Base-by-base conservation (phyloP, 352 stramenopile species). In the Pseudoperonospora humuli region DNA sequence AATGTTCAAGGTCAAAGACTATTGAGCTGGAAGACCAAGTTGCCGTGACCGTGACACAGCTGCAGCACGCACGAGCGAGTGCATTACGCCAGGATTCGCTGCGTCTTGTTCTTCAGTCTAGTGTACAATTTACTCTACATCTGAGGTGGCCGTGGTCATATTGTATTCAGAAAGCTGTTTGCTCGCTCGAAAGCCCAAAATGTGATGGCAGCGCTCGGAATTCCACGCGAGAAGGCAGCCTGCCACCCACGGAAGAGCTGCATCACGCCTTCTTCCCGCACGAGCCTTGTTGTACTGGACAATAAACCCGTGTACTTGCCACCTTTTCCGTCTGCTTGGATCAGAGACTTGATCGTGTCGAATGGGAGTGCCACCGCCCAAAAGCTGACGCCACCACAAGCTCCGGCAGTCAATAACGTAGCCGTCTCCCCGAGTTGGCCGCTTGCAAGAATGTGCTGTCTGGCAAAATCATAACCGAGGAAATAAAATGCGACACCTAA, bases 401-500 rank as follows among this genome's bases (percentile, higher is more conserved):
- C 81, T 1, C 81, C 84, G 15, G 77, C 75, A 7, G 61, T 59
- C 17, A 92, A 51, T 7, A 95, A 41, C 34, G 70, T 65, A 1
- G 49, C 49, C 1, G 69, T 82, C 7, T 85, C 69, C n/a, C 63
- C 64, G 26, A 75, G 35, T 5, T 51, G 48, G 3, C 55, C 49
- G 6, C 23, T 48, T 0, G 25, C 28, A 33, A 21, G 21, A 23
- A 87, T 47, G 9, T 48, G 43, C 28, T 69, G 57, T 52, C 73
- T 85, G 11, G 70, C 70, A 37, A 78, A 75, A 38, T 93, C 80
- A 48, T 86, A 94, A n/a, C 70, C 76, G 2, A 90, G 44, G 45
- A 94, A 95, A 51, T 91, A 95, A 38, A 70, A 86, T 7, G 80
- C 80, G 14, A 95, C 80, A 13, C 84, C 84, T 4, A 90, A 54